phyloP scores from a whole-genome alignment of 2,329 filamentous ascomycete species.

The Daldinia sp. region DNA sequence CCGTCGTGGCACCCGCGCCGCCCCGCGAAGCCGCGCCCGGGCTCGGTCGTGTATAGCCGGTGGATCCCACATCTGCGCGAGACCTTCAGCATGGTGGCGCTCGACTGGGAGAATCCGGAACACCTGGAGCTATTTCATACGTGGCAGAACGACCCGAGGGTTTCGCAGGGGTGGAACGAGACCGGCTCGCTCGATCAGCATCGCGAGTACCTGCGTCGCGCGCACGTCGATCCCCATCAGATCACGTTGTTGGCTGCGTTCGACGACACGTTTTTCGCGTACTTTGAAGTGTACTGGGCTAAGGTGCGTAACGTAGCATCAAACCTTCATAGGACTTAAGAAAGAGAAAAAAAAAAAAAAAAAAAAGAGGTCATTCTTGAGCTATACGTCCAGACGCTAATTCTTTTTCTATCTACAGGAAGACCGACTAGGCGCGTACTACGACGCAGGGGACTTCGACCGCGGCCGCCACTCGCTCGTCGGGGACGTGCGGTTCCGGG shows the following conservation, averaged over 20 bases:
- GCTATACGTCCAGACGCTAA: conserved; percentile 11
- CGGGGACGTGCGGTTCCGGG: conserved; percentile 69
- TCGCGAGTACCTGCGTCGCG: conserved; percentile 74
- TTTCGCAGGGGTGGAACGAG: conserved; percentile 84
- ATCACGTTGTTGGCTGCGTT: conserved; percentile 78
- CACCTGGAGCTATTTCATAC: conserved; percentile 79
- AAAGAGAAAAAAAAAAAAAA: too few species aligned
- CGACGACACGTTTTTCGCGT: conserved; percentile 77
- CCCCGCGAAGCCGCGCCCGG: conserved; percentile 76
- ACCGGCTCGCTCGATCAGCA: conserved; percentile 82
- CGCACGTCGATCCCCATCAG: conserved; percentile 79
- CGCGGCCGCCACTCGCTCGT: conserved; percentile 70
- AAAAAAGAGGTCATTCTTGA: too few species aligned
- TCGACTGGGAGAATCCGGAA: conserved; percentile 73
- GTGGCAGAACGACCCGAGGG: conserved; percentile 87
- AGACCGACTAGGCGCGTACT: conserved; percentile 68
- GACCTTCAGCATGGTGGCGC: conserved; percentile 80
- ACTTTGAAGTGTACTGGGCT: conserved; percentile 86
- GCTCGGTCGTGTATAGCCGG: conserved; percentile 79
- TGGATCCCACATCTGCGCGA: conserved; percentile 82
- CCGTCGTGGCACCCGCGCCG: conserved; percentile 74
- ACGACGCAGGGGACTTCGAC: conserved; percentile 67
- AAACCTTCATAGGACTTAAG: too few species aligned
- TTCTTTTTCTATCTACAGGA: conserved; percentile 54
- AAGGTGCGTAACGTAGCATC: conserved; percentile 56